Evolutionary conservation across 2,329 filamentous ascomycete genomes (phyloP).

Genomic region (Sporothrix pseudoabietina): DNA sequence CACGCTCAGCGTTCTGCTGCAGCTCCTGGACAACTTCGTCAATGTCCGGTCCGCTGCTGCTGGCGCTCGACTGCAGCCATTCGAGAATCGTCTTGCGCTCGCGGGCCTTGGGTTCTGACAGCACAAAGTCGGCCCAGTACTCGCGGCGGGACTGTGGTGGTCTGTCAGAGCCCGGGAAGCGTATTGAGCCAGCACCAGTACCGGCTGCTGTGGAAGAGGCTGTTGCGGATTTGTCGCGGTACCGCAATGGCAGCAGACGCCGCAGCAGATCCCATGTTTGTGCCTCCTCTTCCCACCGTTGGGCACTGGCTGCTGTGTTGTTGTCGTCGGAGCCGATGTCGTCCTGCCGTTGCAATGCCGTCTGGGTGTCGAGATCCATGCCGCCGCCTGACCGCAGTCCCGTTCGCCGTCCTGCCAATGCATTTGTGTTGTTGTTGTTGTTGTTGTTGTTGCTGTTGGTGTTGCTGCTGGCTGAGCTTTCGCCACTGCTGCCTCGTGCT

Average conservation of each 20-base stretch:
- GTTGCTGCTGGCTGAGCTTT: constrained; percentile 30
- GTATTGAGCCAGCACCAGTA: constrained; percentile 33
- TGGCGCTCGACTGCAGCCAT: constrained; percentile 81
- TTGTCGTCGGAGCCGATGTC: constrained; percentile 36
- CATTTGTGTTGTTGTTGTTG: constrained; percentile 11
- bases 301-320: constrained; percentile 44
- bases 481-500: constrained; percentile 33
- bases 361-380: constrained; percentile 59
- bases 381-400: constrained; percentile 39
- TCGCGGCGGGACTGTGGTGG: constrained; percentile 41
- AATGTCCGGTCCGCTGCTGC: constrained; percentile 69
- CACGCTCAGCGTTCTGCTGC: constrained; percentile 73
- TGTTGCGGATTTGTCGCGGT: constrained; percentile 49
- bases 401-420: neutral
- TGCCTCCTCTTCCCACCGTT: constrained; percentile 76
- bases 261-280: constrained; percentile 89
- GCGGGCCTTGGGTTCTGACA: constrained; percentile 69
- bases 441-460: constrained; percentile 9
- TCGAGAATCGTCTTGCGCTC: constrained; percentile 80
- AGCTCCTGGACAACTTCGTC: constrained; percentile 75
- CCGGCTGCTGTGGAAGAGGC: constrained; percentile 28
- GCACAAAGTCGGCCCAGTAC: constrained; percentile 71
- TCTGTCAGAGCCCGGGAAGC: constrained; percentile 33
- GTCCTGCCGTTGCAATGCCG: constrained; percentile 36
- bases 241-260: constrained; percentile 71